These are phyloP conservation scores for Ajuga reptans DNA, from an alignment of 305 asterid species.

Conservation along the genomic window DNA sequence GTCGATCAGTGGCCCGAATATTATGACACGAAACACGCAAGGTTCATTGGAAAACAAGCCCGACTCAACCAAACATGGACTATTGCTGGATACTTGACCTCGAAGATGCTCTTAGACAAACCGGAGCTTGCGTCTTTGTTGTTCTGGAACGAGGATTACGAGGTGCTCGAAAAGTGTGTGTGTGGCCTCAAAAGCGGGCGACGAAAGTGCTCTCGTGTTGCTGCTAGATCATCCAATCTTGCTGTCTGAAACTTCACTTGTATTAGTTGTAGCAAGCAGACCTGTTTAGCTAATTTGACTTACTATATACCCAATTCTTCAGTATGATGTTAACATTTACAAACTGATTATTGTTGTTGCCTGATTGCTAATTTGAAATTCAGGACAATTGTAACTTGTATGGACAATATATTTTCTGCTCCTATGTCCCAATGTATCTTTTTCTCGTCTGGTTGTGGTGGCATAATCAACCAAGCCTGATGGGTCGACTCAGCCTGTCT, in stretches of 20 bases:
- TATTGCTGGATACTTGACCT: constrained; percentile 62
- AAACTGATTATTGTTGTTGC: no score
- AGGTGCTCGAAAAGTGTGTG: constrained; percentile 65
- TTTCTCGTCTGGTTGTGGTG: no score
- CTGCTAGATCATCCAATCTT: constrained; percentile 27
- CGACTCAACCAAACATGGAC: constrained; percentile 72
- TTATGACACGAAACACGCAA: constrained; percentile 58
- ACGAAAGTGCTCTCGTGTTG: constrained; percentile 44
- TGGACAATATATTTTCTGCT: background rate
- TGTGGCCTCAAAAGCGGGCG: constrained; percentile 45
- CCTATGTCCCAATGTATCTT: no score
- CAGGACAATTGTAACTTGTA: background rate
- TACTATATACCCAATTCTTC: background rate
- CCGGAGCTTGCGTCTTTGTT: constrained; percentile 51
- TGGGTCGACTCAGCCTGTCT: no score
- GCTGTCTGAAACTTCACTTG: background rate
- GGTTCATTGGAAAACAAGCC: constrained; percentile 62
- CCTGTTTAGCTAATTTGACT: background rate
- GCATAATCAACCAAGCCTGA: no score
- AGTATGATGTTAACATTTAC: no score
- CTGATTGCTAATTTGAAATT: background rate
- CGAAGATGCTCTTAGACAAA: constrained; percentile 53
- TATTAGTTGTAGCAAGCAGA: background rate
- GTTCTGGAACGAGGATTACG: constrained; percentile 68
- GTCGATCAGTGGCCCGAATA: constrained; percentile 75